Percentiles rank a stretch among this genome's conserved stretches.
Conservation (phyloP, 2,329 filamentous ascomycete genomes). For the Capronia coronata region DNA sequence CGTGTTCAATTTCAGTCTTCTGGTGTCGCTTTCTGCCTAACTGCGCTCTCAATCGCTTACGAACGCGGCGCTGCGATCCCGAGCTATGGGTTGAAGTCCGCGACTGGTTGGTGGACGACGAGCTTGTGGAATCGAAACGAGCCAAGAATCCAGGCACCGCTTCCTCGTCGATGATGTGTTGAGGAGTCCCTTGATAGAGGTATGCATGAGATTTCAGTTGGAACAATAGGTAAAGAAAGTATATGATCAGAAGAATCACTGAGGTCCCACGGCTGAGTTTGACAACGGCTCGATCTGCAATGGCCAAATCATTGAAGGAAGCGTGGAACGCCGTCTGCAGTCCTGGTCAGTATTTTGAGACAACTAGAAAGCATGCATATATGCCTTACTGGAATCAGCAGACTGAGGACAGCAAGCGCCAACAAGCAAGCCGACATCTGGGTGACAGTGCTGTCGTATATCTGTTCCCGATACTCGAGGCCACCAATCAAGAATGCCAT, state of each 20-base stretch:
- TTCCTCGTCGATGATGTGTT: constrained; percentile 45
- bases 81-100: constrained; percentile 14
- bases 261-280: constrained; percentile 43
- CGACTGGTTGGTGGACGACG: constrained; percentile 40
- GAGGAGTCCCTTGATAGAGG: constrained; percentile 52
- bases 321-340: constrained; percentile 65
- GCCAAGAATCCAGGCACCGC: constrained; percentile 54
- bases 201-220: constrained; percentile 78
- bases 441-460: constrained; percentile 86
- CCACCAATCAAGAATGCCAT: constrained; percentile 90
- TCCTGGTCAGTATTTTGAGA: not conserved
- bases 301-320: constrained; percentile 40
- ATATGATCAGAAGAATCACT: constrained; percentile 78
- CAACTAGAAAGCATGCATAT: not conserved
- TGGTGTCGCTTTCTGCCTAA: constrained; percentile 17
- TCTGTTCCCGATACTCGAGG: constrained; percentile 69
- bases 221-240: constrained; percentile 78
- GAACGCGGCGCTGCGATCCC: constrained; percentile 47
- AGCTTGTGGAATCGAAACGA: constrained; percentile 49
- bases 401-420: constrained; percentile 67
- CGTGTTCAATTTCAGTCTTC: constrained; percentile 49
- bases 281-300: constrained; percentile 20
- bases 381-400: constrained; percentile 63
- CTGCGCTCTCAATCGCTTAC: constrained; percentile 38
- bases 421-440: constrained; percentile 80